A percentile compares a stretch with the other conserved stretches of the same genome.
Conservation (phyloP, 176 grass and related monocot genomes). For the Bromus sterilis region DNA sequence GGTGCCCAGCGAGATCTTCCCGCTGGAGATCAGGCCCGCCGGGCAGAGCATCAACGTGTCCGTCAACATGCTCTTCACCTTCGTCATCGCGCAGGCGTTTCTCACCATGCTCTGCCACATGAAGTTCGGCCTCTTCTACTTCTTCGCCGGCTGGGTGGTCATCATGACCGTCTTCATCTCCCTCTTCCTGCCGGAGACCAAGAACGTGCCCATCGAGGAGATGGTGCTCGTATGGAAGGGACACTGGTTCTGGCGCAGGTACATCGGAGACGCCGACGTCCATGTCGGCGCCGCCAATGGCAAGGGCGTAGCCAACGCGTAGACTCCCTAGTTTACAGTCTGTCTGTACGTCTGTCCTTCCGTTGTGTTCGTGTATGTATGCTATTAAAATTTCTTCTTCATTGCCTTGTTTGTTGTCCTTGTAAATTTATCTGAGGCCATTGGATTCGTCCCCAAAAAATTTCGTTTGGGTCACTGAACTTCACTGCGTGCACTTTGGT, state of each 20-base stretch:
- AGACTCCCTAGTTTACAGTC: neutral
- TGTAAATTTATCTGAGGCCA: too few species aligned
- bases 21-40: conserved; percentile 86
- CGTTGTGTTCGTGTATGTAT: too few species aligned
- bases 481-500: too few species aligned
- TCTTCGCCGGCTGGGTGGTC: conserved; percentile 83
- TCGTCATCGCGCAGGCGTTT: conserved; percentile 82
- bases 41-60: conserved; percentile 99
- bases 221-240: conserved; percentile 82
- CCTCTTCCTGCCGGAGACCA: conserved; percentile 90
- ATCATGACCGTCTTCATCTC: conserved; percentile 88
- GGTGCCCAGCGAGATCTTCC: conserved; percentile 96
- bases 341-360: neutral
- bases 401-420: too few species aligned
- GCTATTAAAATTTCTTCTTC: too few species aligned
- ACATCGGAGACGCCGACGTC: conserved; percentile 49
- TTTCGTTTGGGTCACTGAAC: too few species aligned
- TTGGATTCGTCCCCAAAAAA: too few species aligned
- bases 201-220: conserved; percentile 98
- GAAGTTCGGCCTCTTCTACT: conserved; percentile 95
- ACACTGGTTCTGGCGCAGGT: conserved; percentile 85
- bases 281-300: conserved; percentile 25
- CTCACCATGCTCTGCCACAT: conserved; percentile 89
- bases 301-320: neutral
- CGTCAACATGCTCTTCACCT: conserved; percentile 98